Base-by-base conservation (phyloP, 2,329 filamentous ascomycete genomes). In the Ophiostoma montium region DNA sequence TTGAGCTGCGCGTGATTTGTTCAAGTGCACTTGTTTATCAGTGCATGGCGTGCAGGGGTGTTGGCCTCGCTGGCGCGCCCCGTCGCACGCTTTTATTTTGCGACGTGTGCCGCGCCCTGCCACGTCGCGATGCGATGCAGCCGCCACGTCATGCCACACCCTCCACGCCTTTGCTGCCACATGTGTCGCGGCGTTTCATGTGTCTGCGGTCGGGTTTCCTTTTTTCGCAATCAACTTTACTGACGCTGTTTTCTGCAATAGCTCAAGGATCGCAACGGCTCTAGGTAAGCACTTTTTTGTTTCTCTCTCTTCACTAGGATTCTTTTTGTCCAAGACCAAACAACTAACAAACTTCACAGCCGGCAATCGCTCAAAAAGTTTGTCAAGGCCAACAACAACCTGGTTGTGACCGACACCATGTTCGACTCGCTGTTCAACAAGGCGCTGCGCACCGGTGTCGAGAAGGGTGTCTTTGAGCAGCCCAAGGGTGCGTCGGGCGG, bases 401-500 rank as follows among this genome's bases (percentile, higher is more conserved):
- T 73, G 58, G 65, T 64, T 52, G 60, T 62, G 35, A 57, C 59
- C 35, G 69, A 71, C 63, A 70, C 70, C 60, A 78, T 78, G 75
- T 79, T 79, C 67, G 75, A 75, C 62, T 75, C 75, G 54, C 82
- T 88, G 60, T 87, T 94, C 78, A 92, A 92, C 80, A 84, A 83
- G 67, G 86, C 86, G 48, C 74, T 94, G 63, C 79, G 83, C 69
- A 70, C 72, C 52, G 88, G 88, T 65, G 87, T 89, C 59, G 86
- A 94, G 61, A 88, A 84, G 74, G 86, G 85, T 55, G 75, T 85
- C 60, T 95, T 95, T 64, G 76, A 81, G 62, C 87, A 90, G 66
- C 89, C 88, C 62, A 95, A 95, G 80, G 88, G 87, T 60, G 75
- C 86, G 52, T 95, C 88, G 55, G 88, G 88, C 53, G 84, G 86